Percentiles rank a stretch among this genome's conserved stretches.
Conservation (phyloP, 176 grass and related monocot genomes). For the Miscanthus lutarioriparius region DNA sequence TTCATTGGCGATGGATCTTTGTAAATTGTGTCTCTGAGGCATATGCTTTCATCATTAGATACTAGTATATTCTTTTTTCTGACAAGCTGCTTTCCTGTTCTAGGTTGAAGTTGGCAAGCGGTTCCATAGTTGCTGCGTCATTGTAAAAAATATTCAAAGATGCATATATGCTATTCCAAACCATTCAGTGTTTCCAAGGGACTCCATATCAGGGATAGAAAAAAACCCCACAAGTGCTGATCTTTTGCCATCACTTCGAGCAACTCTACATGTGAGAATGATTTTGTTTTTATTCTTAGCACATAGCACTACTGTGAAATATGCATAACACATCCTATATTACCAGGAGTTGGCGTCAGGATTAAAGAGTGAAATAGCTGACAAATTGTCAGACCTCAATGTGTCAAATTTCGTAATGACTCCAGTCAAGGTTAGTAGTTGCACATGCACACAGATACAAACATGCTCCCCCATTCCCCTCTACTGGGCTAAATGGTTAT, state of each 20-base stretch:
- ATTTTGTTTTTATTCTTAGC: constrained; percentile 17
- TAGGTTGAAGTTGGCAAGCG: constrained; percentile 73
- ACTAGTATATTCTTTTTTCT: neutral
- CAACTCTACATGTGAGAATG: constrained; percentile 74
- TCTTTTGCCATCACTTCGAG: constrained; percentile 52
- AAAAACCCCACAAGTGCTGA: constrained; percentile 49
- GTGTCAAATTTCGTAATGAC: constrained; percentile 90
- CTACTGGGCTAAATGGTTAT: constrained; percentile 12
- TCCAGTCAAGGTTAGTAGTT: constrained; percentile 79
- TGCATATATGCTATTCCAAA: constrained; percentile 94
- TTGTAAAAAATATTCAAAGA: constrained; percentile 95
- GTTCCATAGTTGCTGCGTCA: constrained; percentile 80
- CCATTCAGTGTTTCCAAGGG: constrained; percentile 63
- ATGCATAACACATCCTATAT: constrained; percentile 33
- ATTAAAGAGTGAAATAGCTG: constrained; percentile 88
- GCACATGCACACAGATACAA: neutral
- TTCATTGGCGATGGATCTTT: no score
- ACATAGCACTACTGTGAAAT: constrained; percentile 10
- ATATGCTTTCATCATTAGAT: constrained; percentile 15
- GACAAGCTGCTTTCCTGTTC: constrained; percentile 37
- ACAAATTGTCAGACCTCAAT: constrained; percentile 74
- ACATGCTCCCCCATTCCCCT: neutral
- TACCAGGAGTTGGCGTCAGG: constrained; percentile 76
- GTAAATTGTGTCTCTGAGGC: neutral
- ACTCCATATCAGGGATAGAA: constrained; percentile 48